These are phyloP conservation scores for Pseudoturritis turrita DNA, from an alignment of 345 rosid species.

Conservation along the genomic window DNA sequence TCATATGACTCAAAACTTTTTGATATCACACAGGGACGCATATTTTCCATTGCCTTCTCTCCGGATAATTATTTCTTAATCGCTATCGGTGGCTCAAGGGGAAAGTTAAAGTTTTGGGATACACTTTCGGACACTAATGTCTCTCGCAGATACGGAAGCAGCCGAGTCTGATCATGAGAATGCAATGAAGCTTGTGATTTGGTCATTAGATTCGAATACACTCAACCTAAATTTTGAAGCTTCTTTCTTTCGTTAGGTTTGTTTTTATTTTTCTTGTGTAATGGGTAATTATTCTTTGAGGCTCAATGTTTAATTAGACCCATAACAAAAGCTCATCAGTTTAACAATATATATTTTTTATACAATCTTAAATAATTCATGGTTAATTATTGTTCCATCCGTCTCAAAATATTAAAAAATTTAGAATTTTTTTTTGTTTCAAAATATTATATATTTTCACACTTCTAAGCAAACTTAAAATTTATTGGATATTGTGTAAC, in stretches of 20 bases:
- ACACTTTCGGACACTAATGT: slow-evolving; percentile 43
- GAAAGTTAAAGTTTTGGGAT: slow-evolving; percentile 59
- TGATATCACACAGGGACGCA: slow-evolving; percentile 49
- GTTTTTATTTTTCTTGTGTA: neutral
- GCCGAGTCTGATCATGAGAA: neutral
- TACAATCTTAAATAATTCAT: too few species aligned
- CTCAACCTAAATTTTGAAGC: neutral
- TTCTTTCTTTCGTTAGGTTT: neutral
- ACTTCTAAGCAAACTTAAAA: too few species aligned
- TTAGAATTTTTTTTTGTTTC: too few species aligned
- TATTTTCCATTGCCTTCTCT: slow-evolving; percentile 74
- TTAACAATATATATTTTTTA: too few species aligned
- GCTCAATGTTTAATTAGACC: neutral
- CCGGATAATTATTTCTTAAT: slow-evolving; percentile 70
- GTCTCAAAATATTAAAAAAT: too few species aligned
- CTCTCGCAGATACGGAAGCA: slow-evolving; percentile 33
- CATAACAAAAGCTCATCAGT: neutral
- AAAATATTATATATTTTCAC: too few species aligned
- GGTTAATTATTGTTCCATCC: too few species aligned
- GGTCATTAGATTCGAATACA: neutral
- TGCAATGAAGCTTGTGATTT: neutral
- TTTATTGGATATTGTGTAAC: too few species aligned
- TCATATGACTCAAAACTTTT: neutral
- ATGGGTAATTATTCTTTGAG: neutral
- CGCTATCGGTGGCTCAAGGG: slow-evolving; percentile 92